phyloP scores from a whole-genome alignment of 2,329 filamentous ascomycete species.

The Eurotiales sp. region DNA sequence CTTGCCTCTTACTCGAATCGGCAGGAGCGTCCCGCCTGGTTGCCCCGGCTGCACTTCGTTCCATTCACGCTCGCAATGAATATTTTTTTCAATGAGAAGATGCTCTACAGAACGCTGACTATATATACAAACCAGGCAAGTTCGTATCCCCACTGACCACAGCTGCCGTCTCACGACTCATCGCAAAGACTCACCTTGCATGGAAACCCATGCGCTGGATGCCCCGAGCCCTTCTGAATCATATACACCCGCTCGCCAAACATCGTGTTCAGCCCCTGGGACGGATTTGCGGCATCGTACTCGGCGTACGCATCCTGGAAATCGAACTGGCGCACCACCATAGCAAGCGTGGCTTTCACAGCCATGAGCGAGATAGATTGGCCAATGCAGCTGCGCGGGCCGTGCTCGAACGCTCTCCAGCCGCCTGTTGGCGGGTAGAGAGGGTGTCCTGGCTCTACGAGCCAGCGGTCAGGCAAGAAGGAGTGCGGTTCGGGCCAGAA shows the following conservation, averaged over 20 bases:
- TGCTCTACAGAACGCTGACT: too few relatives aligned
- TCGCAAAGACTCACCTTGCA: neutral
- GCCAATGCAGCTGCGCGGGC: constrained; percentile 48
- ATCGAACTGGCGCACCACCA: constrained; percentile 23
- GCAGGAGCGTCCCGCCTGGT: too few relatives aligned
- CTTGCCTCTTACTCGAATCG: too few relatives aligned
- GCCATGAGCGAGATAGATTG: constrained; percentile 48
- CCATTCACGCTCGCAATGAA: too few relatives aligned
- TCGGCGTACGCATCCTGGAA: constrained; percentile 15
- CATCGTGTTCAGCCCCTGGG: neutral
- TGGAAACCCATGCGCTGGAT: neutral
- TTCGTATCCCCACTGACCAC: too few relatives aligned
- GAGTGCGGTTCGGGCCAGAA: constrained; percentile 1
- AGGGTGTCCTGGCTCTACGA: neutral
- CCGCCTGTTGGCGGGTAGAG: constrained; percentile 26
- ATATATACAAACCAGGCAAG: too few relatives aligned
- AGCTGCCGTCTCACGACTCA: too few relatives aligned
- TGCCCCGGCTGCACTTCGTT: too few relatives aligned
- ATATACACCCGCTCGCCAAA: constrained; percentile 1
- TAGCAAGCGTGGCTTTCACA: constrained; percentile 23
- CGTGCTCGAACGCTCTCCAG: constrained; percentile 49
- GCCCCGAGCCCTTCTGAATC: neutral
- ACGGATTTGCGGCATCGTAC: neutral
- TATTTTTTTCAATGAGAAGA: too few relatives aligned
- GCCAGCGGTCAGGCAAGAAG: constrained; percentile 6